Evolutionary conservation across 345 rosid species (phyloP).

Genomic region (Eucalyptus dawsonii): DNA sequence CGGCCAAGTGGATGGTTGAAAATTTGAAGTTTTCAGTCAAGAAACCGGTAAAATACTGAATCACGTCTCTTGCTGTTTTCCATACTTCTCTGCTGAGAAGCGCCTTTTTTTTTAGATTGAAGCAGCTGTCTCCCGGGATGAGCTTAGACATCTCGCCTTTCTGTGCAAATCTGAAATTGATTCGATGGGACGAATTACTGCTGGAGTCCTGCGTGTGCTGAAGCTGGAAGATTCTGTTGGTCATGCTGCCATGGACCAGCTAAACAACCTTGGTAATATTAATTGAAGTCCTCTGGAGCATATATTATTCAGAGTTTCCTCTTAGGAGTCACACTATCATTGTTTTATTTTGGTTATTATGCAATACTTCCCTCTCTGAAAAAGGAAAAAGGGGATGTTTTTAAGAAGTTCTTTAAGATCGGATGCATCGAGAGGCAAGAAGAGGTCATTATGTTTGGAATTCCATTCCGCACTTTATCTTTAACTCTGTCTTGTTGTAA

Average conservation of each 20-base stretch:
- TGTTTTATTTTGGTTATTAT: neutral
- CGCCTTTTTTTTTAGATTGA: conserved; percentile 43
- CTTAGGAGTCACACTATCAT: neutral
- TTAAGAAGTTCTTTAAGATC: neutral
- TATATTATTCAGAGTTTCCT: neutral
- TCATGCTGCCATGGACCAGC: conserved; percentile 66
- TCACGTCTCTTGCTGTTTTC: neutral
- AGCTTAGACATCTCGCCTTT: conserved; percentile 66
- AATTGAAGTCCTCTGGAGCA: neutral
- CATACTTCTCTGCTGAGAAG: neutral
- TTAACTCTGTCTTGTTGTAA: neutral
- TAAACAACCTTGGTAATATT: conserved; percentile 80
- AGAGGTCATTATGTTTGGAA: neutral
- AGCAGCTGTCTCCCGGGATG: conserved; percentile 78
- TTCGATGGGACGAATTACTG: conserved; percentile 88
- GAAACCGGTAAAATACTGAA: conserved; percentile 57
- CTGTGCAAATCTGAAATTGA: conserved; percentile 88
- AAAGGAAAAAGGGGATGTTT: neutral
- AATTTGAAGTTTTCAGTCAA: conserved; percentile 80
- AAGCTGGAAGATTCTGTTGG: conserved; percentile 82
- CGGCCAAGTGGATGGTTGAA: conserved; percentile 67
- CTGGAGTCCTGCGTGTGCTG: conserved; percentile 74
- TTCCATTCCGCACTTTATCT: neutral
- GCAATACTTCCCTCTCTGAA: neutral
- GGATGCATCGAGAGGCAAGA: neutral